Conservation (phyloP, 768 basidiomycete species). For the Kwoniella dendrophila region DNA sequence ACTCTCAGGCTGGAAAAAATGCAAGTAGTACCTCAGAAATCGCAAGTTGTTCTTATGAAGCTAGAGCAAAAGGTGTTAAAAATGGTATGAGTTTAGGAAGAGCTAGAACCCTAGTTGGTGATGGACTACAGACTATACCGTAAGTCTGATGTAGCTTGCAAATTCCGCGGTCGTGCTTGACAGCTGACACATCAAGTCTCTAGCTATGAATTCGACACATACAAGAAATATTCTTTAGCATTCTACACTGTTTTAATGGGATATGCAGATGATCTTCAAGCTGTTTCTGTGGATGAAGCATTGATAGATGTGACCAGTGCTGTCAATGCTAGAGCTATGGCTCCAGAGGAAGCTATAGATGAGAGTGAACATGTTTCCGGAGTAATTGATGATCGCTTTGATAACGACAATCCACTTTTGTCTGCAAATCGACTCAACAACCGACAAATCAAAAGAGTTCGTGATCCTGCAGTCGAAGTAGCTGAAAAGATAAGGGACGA, state of each 20-base stretch:
- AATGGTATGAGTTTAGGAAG: constrained; percentile 79
- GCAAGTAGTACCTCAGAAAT: constrained; percentile 86
- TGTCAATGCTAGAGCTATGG: constrained; percentile 40
- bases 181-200: constrained; percentile 5
- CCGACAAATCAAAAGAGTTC: neutral
- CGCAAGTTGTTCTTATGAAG: constrained; percentile 92
- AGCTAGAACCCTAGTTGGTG: constrained; percentile 48
- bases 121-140: constrained; percentile 57
- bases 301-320: constrained; percentile 78
- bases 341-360: constrained; percentile 38
- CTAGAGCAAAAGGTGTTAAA: constrained; percentile 79
- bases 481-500: constrained; percentile 79
- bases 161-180: neutral
- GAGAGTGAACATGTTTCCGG: neutral
- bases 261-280: constrained; percentile 86
- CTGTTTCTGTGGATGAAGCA: constrained; percentile 95
- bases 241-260: constrained; percentile 93
- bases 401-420: neutral
- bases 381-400: constrained; percentile 21
- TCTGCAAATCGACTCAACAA: no score
- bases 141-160: constrained; percentile 50
- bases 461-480: constrained; percentile 72
- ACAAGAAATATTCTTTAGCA: constrained; percentile 76
- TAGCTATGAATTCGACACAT: constrained; percentile 90
- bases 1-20: constrained; percentile 77